These are phyloP conservation scores for Wickerhamomyces queroliae DNA, from an alignment of 805 yeast species.

Conservation along the genomic window DNA sequence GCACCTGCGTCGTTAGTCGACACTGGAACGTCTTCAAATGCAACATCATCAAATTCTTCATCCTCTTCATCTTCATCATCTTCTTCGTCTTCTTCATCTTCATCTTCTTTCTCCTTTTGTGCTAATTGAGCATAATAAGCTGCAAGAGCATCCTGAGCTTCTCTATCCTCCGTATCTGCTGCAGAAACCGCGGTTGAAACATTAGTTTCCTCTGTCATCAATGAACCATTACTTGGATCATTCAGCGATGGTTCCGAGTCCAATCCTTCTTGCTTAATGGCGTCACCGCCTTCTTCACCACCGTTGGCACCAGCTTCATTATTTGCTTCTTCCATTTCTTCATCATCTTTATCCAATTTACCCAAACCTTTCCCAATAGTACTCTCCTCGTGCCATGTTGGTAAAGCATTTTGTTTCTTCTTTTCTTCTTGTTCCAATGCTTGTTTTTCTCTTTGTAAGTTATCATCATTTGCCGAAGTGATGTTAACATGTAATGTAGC, in stretches of 20 bases:
- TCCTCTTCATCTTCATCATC: conserved; percentile 19
- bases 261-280: no score
- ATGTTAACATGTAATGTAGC: conserved; percentile 89
- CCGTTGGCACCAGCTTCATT: conserved; percentile 2
- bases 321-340: conserved; percentile 13
- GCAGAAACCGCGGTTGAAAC: conserved; percentile 14
- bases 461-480: conserved; percentile 79
- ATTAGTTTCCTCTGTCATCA: conserved; percentile 1
- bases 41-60: conserved; percentile 13
- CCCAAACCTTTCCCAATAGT: conserved; percentile 74
- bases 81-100: conserved; percentile 19
- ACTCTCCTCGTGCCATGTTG: conserved; percentile 91
- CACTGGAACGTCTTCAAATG: conserved; percentile 60
- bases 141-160: conserved; percentile 67
- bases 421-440: conserved; percentile 63
- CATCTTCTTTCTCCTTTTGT: conserved; percentile 21
- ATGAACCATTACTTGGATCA: conserved; percentile 9
- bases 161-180: conserved; percentile 46
- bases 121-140: conserved; percentile 51
- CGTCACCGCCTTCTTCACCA: conserved; percentile 3
- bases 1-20: conserved; percentile 28
- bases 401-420: conserved; percentile 89
- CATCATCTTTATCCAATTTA: conserved; percentile 46
- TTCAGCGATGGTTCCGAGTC: no score
- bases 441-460: conserved; percentile 56